These are phyloP conservation scores for Penicillium goetzii DNA, from an alignment of 495 filamentous ascomycete genomes.

Conservation along the genomic window DNA sequence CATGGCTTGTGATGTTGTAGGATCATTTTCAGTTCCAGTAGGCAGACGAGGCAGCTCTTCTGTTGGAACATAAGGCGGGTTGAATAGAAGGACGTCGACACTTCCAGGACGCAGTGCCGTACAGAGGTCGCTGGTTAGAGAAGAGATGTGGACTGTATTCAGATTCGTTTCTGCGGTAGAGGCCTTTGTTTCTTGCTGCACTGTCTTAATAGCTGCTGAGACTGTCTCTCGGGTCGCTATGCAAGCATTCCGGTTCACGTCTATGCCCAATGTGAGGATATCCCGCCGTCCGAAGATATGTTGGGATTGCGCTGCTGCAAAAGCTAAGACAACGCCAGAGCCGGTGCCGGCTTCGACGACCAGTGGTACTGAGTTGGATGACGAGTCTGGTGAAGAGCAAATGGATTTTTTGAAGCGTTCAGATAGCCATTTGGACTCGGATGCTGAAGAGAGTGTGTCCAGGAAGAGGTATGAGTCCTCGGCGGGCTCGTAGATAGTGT, in stretches of 20 bases:
- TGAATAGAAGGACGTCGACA: conserved; percentile 90
- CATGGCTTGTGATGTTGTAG: conserved; percentile 21
- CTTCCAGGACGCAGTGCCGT: conserved; percentile 54
- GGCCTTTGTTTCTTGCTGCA: conserved; percentile 19
- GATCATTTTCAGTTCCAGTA: conserved; percentile 31
- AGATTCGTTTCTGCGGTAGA: conserved; percentile 8
- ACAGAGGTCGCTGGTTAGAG: conserved; percentile 67
- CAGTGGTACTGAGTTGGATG: conserved; percentile 55
- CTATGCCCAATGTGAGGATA: conserved; percentile 72
- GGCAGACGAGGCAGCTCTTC: conserved; percentile 62
- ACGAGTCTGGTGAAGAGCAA: conserved; percentile 10
- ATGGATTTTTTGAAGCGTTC: conserved; percentile 48
- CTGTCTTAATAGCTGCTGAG: conserved; percentile 50
- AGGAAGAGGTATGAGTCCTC: conserved; percentile 96
- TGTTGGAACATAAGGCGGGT: conserved; percentile 94
- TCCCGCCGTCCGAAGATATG: conserved; percentile 72
- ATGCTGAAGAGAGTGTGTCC: conserved; percentile 78
- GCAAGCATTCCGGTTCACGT: conserved; percentile 84
- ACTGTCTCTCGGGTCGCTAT: conserved; percentile 67
- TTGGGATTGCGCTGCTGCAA: conserved; percentile 73
- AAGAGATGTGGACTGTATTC: conserved; percentile 56
- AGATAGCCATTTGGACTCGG: conserved; percentile 73
- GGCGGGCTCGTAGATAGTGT: conserved; percentile 87
- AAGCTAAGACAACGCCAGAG: conserved; percentile 88
- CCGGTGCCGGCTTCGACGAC: conserved; percentile 88